phyloP scores from a whole-genome alignment of 106 monocot species.

The Narthecium ossifragum region DNA sequence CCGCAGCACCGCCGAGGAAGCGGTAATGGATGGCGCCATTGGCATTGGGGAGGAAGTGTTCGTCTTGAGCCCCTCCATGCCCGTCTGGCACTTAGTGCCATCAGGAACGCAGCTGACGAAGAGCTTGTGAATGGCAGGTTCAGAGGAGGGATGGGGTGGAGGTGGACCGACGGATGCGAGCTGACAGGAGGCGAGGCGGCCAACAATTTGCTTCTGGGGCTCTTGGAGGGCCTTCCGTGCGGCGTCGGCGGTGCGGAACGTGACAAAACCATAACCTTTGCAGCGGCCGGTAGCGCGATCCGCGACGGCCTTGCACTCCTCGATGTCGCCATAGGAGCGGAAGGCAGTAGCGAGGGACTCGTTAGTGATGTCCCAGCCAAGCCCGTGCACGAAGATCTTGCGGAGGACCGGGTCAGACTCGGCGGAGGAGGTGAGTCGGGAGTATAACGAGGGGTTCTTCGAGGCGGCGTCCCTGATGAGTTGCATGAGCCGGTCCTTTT shows the following conservation, averaged over 20 bases:
- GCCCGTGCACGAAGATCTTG: slow-evolving; percentile 91
- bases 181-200: slow-evolving; percentile 72
- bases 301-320: slow-evolving; percentile 67
- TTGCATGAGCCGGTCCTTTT: slow-evolving; percentile 69
- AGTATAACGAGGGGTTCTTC: slow-evolving; percentile 32
- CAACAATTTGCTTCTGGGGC: slow-evolving; percentile 83
- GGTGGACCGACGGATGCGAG: slow-evolving; percentile 62
- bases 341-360: slow-evolving; percentile 46
- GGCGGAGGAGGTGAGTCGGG: slow-evolving; percentile 23
- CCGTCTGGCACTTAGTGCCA: slow-evolving; percentile 2
- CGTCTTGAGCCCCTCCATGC: slow-evolving; percentile 4
- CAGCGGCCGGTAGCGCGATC: slow-evolving; percentile 69
- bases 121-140: slow-evolving; percentile 80
- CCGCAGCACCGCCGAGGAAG: neutral
- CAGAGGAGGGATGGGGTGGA: slow-evolving; percentile 32
- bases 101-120: slow-evolving; percentile 73
- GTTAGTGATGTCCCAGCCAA: slow-evolving; percentile 65
- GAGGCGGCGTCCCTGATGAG: slow-evolving; percentile 52
- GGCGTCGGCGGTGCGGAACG: slow-evolving; percentile 50
- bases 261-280: slow-evolving; percentile 93
- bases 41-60: neutral
- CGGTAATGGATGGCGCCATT: neutral
- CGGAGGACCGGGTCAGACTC: slow-evolving; percentile 61
- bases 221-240: slow-evolving; percentile 55
- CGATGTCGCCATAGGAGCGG: slow-evolving; percentile 60